Percentiles rank a stretch among this genome's conserved stretches.
phyloP scores from a whole-genome alignment of 2,329 filamentous ascomycete genomes.

The Canariomyces notabilis region DNA sequence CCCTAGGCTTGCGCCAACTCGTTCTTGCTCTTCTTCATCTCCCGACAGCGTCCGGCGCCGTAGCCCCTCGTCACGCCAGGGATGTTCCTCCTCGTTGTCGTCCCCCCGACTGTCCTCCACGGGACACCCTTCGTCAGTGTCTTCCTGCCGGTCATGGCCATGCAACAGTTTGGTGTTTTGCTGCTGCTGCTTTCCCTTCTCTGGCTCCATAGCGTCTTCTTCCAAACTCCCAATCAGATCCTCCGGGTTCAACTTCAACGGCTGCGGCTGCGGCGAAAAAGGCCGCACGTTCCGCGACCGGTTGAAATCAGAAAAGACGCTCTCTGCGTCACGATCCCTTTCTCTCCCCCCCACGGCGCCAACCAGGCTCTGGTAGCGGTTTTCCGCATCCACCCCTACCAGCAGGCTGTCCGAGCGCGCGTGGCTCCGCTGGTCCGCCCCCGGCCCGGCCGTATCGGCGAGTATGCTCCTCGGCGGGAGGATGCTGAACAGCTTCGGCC shows the following conservation, averaged over 20 bases:
- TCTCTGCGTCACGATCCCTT: slow-evolving; percentile 40
- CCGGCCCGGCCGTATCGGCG: slow-evolving; percentile 42
- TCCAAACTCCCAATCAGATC: slow-evolving; percentile 27
- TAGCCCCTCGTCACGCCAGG: slow-evolving; percentile 27
- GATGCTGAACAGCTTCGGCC: slow-evolving; percentile 57
- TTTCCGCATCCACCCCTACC: slow-evolving; percentile 44
- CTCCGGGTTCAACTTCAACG: slow-evolving; percentile 30
- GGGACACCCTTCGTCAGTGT: slow-evolving; percentile 5
- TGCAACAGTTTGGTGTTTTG: background rate
- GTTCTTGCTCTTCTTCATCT: slow-evolving; percentile 19
- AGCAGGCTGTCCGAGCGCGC: slow-evolving; percentile 51
- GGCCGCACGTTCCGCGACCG: slow-evolving; percentile 49
- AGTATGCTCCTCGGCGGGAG: slow-evolving; percentile 60
- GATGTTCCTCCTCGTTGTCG: slow-evolving; percentile 21
- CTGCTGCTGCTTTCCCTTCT: background rate
- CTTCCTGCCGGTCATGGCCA: background rate
- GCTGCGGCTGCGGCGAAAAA: slow-evolving; percentile 52
- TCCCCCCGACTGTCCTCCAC: slow-evolving; percentile 14
- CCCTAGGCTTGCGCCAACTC: slow-evolving; percentile 11
- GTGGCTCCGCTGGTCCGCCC: slow-evolving; percentile 35
- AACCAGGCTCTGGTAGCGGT: slow-evolving; percentile 55
- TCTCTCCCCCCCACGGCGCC: slow-evolving; percentile 19
- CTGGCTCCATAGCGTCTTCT: slow-evolving; percentile 1
- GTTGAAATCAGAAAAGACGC: slow-evolving; percentile 53
- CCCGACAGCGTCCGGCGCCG: slow-evolving; percentile 3